These are phyloP conservation scores for Eurotiales sp. DNA, from an alignment of 2,329 filamentous ascomycete species.

Conservation along the genomic window DNA sequence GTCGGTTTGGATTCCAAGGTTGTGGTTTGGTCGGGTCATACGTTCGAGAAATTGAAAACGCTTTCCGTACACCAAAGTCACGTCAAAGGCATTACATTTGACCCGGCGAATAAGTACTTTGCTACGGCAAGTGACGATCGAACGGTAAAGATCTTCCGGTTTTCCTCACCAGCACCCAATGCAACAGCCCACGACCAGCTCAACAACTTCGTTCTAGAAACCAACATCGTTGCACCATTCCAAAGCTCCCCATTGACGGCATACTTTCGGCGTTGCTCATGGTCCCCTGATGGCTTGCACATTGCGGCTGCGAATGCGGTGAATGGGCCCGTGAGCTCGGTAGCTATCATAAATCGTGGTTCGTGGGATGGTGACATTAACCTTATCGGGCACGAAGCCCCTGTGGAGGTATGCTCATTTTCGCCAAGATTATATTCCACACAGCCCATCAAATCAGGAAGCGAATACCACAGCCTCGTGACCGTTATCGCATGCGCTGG, in stretches of 20 bases:
- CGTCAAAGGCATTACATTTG: conserved; percentile 97
- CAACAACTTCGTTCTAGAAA: conserved; percentile 92
- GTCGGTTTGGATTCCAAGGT: conserved; percentile 97
- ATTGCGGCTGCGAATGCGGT: conserved; percentile 96
- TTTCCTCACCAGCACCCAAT: conserved; percentile 85
- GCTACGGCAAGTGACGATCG: conserved; percentile 96
- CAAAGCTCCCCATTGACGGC: conserved; percentile 89
- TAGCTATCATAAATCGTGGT: conserved; percentile 89
- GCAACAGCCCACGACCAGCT: conserved; percentile 92
- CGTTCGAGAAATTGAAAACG: conserved; percentile 96
- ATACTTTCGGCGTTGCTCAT: conserved; percentile 93
- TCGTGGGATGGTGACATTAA: conserved; percentile 97
- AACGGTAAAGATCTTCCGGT: conserved; percentile 93
- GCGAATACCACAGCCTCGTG: conserved; percentile 54
- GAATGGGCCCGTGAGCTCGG: conserved; percentile 94
- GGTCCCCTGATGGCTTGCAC: conserved; percentile 95
- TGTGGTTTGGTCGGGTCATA: conserved; percentile 96
- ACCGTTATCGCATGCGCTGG: conserved; percentile 96
- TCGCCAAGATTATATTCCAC: conserved; percentile 83
- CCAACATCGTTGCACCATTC: conserved; percentile 85
- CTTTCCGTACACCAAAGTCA: conserved; percentile 91
- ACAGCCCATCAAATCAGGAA: conserved; percentile 54
- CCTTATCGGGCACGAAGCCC: conserved; percentile 92
- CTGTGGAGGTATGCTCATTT: conserved; percentile 95
- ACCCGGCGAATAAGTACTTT: conserved; percentile 98